phyloP scores from a whole-genome alignment of 2,329 filamentous ascomycete genomes.

The Coleophoma eucalyptorum region DNA sequence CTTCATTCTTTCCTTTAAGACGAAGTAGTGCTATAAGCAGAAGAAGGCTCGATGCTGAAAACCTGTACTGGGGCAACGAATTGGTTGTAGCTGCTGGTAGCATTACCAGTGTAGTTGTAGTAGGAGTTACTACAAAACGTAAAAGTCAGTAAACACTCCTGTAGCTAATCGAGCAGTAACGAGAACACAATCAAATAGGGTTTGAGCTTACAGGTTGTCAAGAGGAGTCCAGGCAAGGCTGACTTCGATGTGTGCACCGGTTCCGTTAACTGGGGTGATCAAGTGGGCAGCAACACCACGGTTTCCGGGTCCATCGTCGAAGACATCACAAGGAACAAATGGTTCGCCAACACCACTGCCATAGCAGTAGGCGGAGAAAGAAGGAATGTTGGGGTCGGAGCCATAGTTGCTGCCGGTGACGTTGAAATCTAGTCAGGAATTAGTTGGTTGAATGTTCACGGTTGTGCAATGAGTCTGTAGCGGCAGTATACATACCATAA shows the following conservation, averaged over 20 bases:
- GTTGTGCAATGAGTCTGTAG: neutral
- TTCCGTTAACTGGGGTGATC: slow-evolving; percentile 5
- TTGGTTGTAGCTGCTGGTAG: slow-evolving; percentile 1
- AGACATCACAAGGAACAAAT: slow-evolving; percentile 3
- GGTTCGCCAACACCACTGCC: slow-evolving; percentile 1
- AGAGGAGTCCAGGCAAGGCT: slow-evolving; percentile 2
- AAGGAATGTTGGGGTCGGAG: slow-evolving; percentile 2
- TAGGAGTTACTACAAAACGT: neutral
- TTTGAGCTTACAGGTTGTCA: neutral
- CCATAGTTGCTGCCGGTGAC: slow-evolving; percentile 4
- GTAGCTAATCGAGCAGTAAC: no score
- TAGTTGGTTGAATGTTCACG: neutral
- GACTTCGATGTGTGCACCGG: slow-evolving; percentile 10
- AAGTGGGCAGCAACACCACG: slow-evolving; percentile 6
- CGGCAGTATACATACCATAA: slow-evolving; percentile 3
- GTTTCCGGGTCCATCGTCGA: slow-evolving; percentile 3
- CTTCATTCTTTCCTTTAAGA: no score
- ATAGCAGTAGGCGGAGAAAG: slow-evolving; percentile 8
- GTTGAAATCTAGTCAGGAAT: slow-evolving; percentile 6
- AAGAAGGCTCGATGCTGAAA: slow-evolving; percentile 1
- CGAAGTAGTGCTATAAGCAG: neutral
- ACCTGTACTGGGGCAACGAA: neutral
- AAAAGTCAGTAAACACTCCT: no score
- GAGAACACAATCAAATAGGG: neutral
- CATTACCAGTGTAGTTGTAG: slow-evolving; percentile 4